Conservation (phyloP, 2,329 filamentous ascomycete species). For the Neofusicoccum umdonicola region DNA sequence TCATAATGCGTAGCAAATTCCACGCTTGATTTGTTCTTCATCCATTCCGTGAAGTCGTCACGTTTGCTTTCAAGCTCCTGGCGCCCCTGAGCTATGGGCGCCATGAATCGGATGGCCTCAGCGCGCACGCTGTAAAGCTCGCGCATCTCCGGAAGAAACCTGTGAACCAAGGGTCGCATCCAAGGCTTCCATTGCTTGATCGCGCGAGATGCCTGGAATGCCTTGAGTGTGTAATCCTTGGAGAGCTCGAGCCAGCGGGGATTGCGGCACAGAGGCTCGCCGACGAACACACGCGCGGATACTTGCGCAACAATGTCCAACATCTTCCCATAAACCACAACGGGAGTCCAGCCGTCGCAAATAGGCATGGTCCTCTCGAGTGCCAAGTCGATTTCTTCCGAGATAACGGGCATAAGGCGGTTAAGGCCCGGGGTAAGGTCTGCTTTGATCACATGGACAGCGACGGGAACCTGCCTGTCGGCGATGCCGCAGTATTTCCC, state of each 20-base stretch:
- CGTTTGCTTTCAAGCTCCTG: neutral
- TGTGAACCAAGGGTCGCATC: conserved; percentile 11
- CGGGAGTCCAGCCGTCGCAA: conserved; percentile 41
- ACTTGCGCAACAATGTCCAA: conserved; percentile 48
- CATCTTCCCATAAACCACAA: conserved; percentile 37
- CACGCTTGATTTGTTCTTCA: conserved; percentile 9
- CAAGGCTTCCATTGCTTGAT: conserved; percentile 17
- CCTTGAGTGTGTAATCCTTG: conserved; percentile 45
- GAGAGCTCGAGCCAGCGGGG: conserved; percentile 47
- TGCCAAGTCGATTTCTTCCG: conserved; percentile 30
- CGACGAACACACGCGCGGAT: conserved; percentile 50
- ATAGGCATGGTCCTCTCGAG: conserved; percentile 28
- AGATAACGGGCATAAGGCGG: conserved; percentile 30
- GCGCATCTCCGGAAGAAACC: conserved; percentile 7
- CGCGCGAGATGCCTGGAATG: conserved; percentile 14
- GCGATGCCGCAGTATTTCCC: conserved; percentile 21
- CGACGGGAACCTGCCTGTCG: neutral
- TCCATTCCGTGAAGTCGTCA: conserved; percentile 10
- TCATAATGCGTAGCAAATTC: conserved; percentile 18
- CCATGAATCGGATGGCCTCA: conserved; percentile 18
- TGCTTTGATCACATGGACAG: conserved; percentile 28
- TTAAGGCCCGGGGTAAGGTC: conserved; percentile 35
- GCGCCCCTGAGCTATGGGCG: conserved; percentile 15
- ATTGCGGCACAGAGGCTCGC: conserved; percentile 46
- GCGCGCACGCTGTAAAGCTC: conserved; percentile 16